Evolutionary conservation across 306 rosid species (phyloP).

Genomic region (Macrotyloma uniflorum): DNA sequence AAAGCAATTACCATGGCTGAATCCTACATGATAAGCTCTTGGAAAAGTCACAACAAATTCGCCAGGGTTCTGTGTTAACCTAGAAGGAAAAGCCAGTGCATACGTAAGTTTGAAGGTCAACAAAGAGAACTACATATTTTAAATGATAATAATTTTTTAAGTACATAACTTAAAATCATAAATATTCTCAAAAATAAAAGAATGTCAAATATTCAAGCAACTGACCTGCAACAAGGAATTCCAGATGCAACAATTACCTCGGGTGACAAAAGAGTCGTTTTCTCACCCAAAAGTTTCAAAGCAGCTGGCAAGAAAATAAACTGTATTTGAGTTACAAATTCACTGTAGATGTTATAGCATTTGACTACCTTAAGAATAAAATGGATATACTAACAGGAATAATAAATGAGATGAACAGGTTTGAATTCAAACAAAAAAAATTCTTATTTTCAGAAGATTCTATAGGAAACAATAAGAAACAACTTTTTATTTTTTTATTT

Average conservation of each 20-base stretch:
- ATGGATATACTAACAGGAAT: conserved; percentile 19
- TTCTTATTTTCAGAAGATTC: neutral
- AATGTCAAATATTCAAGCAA: conserved; percentile 33
- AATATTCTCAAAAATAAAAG: conserved; percentile 22
- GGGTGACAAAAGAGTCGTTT: conserved; percentile 91
- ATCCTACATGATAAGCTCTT: conserved; percentile 99
- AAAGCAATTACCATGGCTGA: conserved; percentile 96
- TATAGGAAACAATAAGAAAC: neutral
- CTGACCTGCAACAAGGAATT: conserved; percentile 98
- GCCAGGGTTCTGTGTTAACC: conserved; percentile 98
- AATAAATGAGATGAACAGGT: conserved; percentile 24
- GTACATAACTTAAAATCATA: neutral
- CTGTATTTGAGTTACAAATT: conserved; percentile 57
- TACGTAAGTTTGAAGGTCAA: conserved; percentile 46
- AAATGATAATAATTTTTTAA: conserved; percentile 24
- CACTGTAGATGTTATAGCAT: conserved; percentile 43
- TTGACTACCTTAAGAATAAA: conserved; percentile 29
- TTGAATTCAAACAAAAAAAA: conserved; percentile 7
- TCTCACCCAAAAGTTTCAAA: conserved; percentile 87
- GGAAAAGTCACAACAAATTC: conserved; percentile 99
- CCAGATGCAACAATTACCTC: conserved; percentile 76
- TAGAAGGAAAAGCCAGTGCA: conserved; percentile 49
- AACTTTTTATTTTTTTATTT: too few relatives aligned
- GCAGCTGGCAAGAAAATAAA: conserved; percentile 90
- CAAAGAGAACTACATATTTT: conserved; percentile 35